Evolutionary conservation across 257 asterid genomes (phyloP).

Genomic region (Schizonepeta tenuifolia): DNA sequence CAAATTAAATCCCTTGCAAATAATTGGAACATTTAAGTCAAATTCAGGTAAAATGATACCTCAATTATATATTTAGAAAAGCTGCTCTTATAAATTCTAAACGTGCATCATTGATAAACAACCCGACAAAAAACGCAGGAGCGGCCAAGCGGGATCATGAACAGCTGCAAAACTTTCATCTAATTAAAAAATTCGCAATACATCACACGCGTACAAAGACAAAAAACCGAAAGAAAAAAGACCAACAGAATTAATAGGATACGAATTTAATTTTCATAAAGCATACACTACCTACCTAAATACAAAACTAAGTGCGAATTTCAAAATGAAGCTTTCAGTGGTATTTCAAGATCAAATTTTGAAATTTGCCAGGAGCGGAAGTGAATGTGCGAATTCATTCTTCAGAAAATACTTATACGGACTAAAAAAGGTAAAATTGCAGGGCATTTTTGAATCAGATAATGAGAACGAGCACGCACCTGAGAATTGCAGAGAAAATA

Average conservation of each 20-base stretch:
- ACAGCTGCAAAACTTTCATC: constrained; percentile 3
- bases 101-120: not conserved
- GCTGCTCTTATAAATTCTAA: not conserved
- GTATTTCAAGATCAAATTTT: constrained; percentile 32
- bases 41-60: constrained; percentile 13
- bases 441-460: constrained; percentile 10
- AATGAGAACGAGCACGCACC: constrained; percentile 28
- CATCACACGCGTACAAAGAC: not conserved
- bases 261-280: not conserved
- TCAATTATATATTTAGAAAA: constrained; percentile 1
- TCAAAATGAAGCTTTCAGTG: constrained; percentile 25
- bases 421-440: not conserved
- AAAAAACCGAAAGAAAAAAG: not conserved
- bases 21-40: not conserved
- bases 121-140: not conserved
- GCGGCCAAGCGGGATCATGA: constrained; percentile 7
- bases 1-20: constrained; percentile 1
- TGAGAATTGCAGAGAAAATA: constrained; percentile 25
- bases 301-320: constrained; percentile 12
- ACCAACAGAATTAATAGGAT: not conserved
- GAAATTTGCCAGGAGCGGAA: constrained; percentile 13
- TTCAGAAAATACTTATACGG: not conserved
- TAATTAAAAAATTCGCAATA: not conserved
- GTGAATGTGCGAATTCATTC: constrained; percentile 3
- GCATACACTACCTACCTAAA: constrained; percentile 13